Conservation (phyloP, 305 asterid species). For the Solanum hybrid region DNA sequence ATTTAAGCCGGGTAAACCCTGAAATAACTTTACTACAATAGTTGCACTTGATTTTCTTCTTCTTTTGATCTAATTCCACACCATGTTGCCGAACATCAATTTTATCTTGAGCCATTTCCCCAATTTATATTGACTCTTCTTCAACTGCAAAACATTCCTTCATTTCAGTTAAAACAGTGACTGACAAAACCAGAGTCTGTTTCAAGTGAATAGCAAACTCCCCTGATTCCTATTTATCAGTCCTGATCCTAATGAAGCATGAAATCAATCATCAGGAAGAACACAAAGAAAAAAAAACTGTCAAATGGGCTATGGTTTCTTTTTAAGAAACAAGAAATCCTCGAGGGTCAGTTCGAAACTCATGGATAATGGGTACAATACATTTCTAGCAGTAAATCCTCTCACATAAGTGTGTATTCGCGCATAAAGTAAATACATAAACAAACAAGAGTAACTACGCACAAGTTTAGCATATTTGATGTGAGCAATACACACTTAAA, state of each 20-base stretch:
- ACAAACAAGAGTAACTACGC: background rate
- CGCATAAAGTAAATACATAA: background rate
- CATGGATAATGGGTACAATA: background rate
- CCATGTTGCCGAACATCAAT: slow-evolving; percentile 11
- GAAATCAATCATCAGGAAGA: too few species aligned
- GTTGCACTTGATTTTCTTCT: slow-evolving; percentile 15
- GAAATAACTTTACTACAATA: slow-evolving; percentile 19
- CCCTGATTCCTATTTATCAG: background rate
- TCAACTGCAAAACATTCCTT: background rate
- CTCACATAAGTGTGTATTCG: background rate
- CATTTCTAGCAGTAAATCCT: background rate
- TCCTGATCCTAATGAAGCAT: too few species aligned
- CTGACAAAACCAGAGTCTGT: background rate
- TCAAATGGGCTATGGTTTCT: too few species aligned
- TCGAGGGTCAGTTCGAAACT: background rate
- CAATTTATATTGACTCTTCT: background rate
- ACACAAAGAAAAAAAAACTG: too few species aligned
- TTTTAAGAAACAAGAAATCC: background rate
- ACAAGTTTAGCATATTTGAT: background rate
- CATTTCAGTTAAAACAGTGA: background rate
- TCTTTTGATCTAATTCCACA: slow-evolving; percentile 11
- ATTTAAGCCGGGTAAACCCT: slow-evolving; percentile 11
- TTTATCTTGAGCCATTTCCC: background rate
- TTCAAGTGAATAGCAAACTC: background rate
- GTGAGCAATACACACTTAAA: background rate